Evolutionary conservation across 1,284 basidiomycete genomes (phyloP).

Genomic region (Ustilago trichophora): DNA sequence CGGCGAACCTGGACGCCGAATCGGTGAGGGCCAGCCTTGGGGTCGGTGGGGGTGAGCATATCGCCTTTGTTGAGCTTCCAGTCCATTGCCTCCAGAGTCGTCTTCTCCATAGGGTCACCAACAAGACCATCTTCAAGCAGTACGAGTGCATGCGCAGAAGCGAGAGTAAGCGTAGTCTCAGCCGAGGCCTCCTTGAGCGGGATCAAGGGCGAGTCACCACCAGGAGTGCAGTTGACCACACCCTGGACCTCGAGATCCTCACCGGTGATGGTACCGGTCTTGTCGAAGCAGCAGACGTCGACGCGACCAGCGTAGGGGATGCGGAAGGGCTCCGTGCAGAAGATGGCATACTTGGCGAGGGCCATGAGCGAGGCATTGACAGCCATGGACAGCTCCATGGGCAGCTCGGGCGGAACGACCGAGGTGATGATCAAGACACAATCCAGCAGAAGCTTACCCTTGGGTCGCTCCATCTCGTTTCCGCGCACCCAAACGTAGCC

Average conservation of each 20-base stretch:
- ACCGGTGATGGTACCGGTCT: slow-evolving; percentile 66
- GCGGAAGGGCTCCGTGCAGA: slow-evolving; percentile 67
- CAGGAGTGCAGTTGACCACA: slow-evolving; percentile 51
- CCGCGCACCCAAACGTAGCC: slow-evolving; percentile 64
- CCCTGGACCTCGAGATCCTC: slow-evolving; percentile 65
- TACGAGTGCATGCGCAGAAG: slow-evolving; percentile 93
- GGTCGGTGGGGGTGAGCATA: slow-evolving; percentile 36
- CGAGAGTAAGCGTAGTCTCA: slow-evolving; percentile 86
- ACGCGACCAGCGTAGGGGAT: slow-evolving; percentile 65
- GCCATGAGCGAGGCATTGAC: slow-evolving; percentile 73
- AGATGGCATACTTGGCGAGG: slow-evolving; percentile 78
- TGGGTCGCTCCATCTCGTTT: slow-evolving; percentile 61
- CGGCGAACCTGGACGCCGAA: slow-evolving; percentile 54
- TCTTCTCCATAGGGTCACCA: slow-evolving; percentile 99
- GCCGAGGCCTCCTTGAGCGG: slow-evolving; percentile 79
- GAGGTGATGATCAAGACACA: slow-evolving; percentile 66
- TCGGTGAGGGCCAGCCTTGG: slow-evolving; percentile 41
- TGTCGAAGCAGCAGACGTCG: slow-evolving; percentile 67
- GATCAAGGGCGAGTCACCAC: slow-evolving; percentile 70
- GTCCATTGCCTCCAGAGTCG: slow-evolving; percentile 87
- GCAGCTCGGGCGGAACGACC: slow-evolving; percentile 65
- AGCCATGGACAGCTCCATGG: slow-evolving; percentile 66
- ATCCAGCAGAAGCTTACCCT: slow-evolving; percentile 65
- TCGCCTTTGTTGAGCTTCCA: slow-evolving; percentile 84
- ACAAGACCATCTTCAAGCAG: slow-evolving; percentile 89